phyloP scores from a whole-genome alignment of 768 basidiomycete genomes.

The Boletus rubescentipes region DNA sequence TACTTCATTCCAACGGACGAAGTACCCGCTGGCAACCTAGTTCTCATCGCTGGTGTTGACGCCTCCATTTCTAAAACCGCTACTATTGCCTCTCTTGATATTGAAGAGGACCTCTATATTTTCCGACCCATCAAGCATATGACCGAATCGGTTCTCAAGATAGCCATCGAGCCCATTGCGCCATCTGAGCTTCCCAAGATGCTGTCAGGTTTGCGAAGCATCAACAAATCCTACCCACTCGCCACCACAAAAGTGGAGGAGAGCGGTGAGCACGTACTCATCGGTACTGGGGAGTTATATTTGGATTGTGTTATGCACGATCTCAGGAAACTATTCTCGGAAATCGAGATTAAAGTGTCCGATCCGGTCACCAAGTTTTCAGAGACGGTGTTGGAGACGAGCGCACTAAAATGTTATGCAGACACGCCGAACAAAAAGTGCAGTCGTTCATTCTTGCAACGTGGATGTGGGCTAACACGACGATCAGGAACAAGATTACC shows the following conservation, averaged over 20 bases:
- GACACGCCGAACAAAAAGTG: slow-evolving; percentile 99
- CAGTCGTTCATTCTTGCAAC: slow-evolving; percentile 1
- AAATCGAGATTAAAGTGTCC: slow-evolving; percentile 99
- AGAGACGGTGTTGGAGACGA: slow-evolving; percentile 97
- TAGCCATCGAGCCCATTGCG: slow-evolving; percentile 96
- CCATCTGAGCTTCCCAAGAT: slow-evolving; percentile 99
- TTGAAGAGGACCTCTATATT: slow-evolving; percentile 88
- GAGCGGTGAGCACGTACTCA: slow-evolving; percentile 94
- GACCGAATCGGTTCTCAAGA: slow-evolving; percentile 94
- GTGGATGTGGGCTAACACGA: slow-evolving; percentile 14
- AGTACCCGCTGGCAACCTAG: slow-evolving; percentile 87
- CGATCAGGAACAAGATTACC: slow-evolving; percentile 87
- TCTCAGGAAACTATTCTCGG: slow-evolving; percentile 85
- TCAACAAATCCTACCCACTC: slow-evolving; percentile 98
- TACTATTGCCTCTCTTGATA: slow-evolving; percentile 70
- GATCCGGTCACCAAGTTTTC: slow-evolving; percentile 98
- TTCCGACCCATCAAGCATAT: slow-evolving; percentile 96
- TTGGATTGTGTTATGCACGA: slow-evolving; percentile 98
- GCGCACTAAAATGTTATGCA: slow-evolving; percentile 97
- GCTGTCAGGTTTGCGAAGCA: slow-evolving; percentile 92
- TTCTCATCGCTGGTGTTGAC: slow-evolving; percentile 91
- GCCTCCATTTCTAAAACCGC: slow-evolving; percentile 94
- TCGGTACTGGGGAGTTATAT: slow-evolving; percentile 97
- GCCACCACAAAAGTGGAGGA: slow-evolving; percentile 96
- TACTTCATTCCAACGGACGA: slow-evolving; percentile 91